Evolutionary conservation across 2,329 filamentous ascomycete genomes (phyloP).

Genomic region (Myotisia sp.): DNA sequence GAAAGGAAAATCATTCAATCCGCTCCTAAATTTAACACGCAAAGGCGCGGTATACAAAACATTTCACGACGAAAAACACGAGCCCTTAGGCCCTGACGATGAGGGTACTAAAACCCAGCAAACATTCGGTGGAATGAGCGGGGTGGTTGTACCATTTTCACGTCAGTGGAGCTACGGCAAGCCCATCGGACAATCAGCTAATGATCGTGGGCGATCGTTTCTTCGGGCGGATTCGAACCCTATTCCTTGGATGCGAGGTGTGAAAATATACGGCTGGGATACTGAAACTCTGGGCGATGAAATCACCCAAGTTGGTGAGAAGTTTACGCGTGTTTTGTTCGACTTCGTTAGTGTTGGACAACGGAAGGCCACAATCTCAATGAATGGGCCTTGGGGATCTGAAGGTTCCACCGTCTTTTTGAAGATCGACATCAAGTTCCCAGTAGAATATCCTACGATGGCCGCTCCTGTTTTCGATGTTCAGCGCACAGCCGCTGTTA

Average conservation of each 20-base stretch:
- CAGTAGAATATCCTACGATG: conserved; percentile 39
- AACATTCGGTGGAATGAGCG: conserved; percentile 33
- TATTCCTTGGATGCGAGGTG: conserved; percentile 51
- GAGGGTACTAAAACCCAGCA: conserved; percentile 14
- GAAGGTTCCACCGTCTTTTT: conserved; percentile 40
- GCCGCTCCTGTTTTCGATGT: conserved; percentile 39
- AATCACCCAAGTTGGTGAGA: conserved; percentile 46
- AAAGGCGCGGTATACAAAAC: conserved; percentile 74
- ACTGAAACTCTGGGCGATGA: conserved; percentile 45
- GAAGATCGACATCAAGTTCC: conserved; percentile 45
- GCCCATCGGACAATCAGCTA: conserved; percentile 35
- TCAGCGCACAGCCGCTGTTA: conserved; percentile 44
- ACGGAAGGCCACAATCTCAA: conserved; percentile 40
- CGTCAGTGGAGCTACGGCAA: conserved; percentile 32
- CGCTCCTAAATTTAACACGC: conserved; percentile 59
- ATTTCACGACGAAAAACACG: conserved; percentile 46
- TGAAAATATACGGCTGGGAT: conserved; percentile 44
- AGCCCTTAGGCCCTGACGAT: neutral
- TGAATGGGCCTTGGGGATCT: conserved; percentile 47
- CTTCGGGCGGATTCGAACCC: conserved; percentile 40
- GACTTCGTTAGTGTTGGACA: conserved; percentile 44
- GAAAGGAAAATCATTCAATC: conserved; percentile 51
- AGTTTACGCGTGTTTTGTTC: conserved; percentile 46
- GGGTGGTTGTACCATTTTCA: conserved; percentile 40
- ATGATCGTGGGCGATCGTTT: conserved; percentile 35